These are phyloP conservation scores for Penstemon eatonii DNA, from an alignment of 257 asterid species.

Conservation along the genomic window DNA sequence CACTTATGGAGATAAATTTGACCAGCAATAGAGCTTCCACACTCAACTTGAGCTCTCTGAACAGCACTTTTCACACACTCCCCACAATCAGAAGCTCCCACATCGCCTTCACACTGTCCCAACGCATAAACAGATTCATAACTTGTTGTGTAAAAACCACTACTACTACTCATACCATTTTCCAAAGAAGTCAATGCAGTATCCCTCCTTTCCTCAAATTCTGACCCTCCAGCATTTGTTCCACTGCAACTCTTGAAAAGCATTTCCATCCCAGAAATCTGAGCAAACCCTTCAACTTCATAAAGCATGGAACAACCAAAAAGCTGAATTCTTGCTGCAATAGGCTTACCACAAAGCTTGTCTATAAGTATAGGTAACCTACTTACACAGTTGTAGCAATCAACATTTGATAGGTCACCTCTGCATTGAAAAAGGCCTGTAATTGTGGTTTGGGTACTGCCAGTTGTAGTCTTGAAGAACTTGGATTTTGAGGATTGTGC, in stretches of 20 bases:
- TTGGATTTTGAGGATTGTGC: slow-evolving; percentile 83
- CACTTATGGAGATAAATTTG: slow-evolving; percentile 85
- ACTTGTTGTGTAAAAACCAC: slow-evolving; percentile 68
- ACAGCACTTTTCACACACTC: slow-evolving; percentile 87
- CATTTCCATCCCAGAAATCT: slow-evolving; percentile 91
- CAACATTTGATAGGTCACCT: slow-evolving; percentile 82
- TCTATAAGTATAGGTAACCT: slow-evolving; percentile 77
- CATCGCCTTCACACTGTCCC: slow-evolving; percentile 97
- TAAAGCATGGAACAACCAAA: slow-evolving; percentile 87
- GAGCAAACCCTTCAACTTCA: slow-evolving; percentile 80
- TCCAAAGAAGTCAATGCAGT: slow-evolving; percentile 67
- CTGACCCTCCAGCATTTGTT: slow-evolving; percentile 68
- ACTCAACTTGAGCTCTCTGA: slow-evolving; percentile 93
- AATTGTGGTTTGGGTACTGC: slow-evolving; percentile 60
- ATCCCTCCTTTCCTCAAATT: slow-evolving; percentile 82
- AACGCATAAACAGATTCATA: slow-evolving; percentile 64
- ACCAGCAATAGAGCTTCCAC: slow-evolving; percentile 89
- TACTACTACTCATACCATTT: slow-evolving; percentile 56
- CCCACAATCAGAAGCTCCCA: slow-evolving; percentile 77
- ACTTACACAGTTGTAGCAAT: slow-evolving; percentile 83
- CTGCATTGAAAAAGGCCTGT: slow-evolving; percentile 91
- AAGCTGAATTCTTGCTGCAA: slow-evolving; percentile 91
- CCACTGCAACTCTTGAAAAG: slow-evolving; percentile 83
- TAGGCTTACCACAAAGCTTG: slow-evolving; percentile 80
- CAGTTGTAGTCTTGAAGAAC: slow-evolving; percentile 71